Evolutionary conservation across 2,329 filamentous ascomycete species (phyloP), one percentile per base, ranked within the genome.

Genomic region (Elsinoe ampelina): DNA sequence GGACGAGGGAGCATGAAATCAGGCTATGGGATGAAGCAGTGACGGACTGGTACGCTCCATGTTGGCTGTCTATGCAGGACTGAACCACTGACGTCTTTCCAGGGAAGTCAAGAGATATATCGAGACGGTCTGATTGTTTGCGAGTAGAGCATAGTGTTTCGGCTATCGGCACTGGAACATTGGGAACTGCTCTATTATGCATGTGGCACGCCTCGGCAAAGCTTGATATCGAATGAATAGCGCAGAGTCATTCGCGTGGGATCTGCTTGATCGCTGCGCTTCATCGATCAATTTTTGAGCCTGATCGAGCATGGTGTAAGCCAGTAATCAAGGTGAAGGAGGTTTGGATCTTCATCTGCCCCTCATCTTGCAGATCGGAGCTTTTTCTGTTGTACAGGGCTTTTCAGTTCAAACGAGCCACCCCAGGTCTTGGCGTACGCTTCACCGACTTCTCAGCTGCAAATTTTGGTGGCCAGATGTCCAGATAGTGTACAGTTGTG

Each of bases 11-110:
- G 70, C 91, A 98, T 71, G 93, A 98, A 73, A 80, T 93, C 58
- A 77, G 87, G 60, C 73, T 95, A 17, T 98, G 88, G 86, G 91
- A 97, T 65, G 92, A 97, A 70, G 91, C 91, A 1, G 92, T 97
- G 5, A 97, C 93, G 17, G 93, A 97, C 71, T 97, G 92, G 90
- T 92, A 78, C 71, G 86, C 83, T 57, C 52, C n/a, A 20, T 43
- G 45, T 15, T 43, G 17, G 3, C 15, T 35, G 52, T 19, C 36
- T 26, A 54, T 10, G 22, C 6, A 11, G 8, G 22, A 19, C 47
- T 13, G 7, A 1, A 4, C 13, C 57, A 57, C 61, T 64, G 45
- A 63, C 43, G 34, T 35, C 15, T 45, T 57, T 43, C 8, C 57
- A 70, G 68, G 68, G 69, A 71, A 58, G 68, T 71, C 50, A 66